Conservation (phyloP, 768 basidiomycete genomes). For the Mycena filopes region DNA sequence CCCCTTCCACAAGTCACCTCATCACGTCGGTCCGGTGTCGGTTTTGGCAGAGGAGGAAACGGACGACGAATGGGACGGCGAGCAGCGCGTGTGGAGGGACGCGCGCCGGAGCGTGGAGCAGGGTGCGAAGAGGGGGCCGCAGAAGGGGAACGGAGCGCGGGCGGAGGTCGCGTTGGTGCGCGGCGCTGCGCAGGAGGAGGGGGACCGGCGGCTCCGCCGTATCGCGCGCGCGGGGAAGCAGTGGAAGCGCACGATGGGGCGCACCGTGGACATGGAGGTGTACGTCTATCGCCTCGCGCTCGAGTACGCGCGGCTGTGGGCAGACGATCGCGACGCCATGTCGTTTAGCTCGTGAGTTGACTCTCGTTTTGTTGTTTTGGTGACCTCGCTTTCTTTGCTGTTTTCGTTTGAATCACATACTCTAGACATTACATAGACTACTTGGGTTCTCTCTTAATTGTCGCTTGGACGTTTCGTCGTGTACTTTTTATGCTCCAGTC, state of each 20-base stretch:
- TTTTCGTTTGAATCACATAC: no score
- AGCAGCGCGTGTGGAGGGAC: no score
- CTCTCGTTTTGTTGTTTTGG: no score
- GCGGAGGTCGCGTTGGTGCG: conserved; percentile 44
- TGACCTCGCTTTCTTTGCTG: no score
- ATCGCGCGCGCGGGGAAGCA: conserved; percentile 94
- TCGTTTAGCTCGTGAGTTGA: conserved; percentile 17
- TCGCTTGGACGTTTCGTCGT: no score
- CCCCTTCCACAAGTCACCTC: conserved; percentile 21
- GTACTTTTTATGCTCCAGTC: no score
- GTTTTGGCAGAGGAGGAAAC: neutral
- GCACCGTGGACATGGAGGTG: conserved; percentile 92
- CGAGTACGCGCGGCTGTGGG: conserved; percentile 88
- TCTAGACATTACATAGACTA: no score
- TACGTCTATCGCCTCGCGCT: conserved; percentile 90
- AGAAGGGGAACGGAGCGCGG: no score
- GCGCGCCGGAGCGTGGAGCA: no score
- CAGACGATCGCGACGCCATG: conserved; percentile 87
- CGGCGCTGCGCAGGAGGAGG: conserved; percentile 53
- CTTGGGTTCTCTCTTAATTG: no score
- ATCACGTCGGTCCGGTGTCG: neutral
- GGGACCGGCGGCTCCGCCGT: conserved; percentile 77
- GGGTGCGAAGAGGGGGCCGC: no score
- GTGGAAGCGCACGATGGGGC: conserved; percentile 88
- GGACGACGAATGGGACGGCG: no score